Base-by-base conservation (phyloP, 2,329 filamentous ascomycete genomes). In the Diaporthe australafricana region DNA sequence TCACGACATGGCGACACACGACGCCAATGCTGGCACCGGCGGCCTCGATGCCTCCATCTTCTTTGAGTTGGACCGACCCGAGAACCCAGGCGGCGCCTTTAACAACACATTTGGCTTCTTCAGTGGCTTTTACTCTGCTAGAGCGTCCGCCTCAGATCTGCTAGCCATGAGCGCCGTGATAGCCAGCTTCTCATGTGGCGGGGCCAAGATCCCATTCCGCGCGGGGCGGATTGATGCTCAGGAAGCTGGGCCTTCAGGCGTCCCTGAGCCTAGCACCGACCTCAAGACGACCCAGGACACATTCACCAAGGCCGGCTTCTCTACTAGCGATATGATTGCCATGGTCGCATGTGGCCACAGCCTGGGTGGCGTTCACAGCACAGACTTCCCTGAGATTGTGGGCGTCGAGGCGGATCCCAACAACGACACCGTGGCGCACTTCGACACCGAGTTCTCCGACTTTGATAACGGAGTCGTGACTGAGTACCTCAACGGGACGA, bases 401-500 rank as follows among this genome's bases (percentile, higher is more conserved):
- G 60, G 60, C 7, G 60, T 63, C 50, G 80, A 82, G 4, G 76
- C 60, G 20, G 42, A 81, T 17, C 81, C 80, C 5, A 78, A 78
- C 17, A 76, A 77, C 42, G 76, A 81, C 69, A 80, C 85, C 57
- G 82, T 80, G 20, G 77, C 62, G 30, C 60, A 63, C 30, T 79
- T 63, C 48, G 81, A 82, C 20, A 78, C 79, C 1, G 75, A 77
- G 1, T 75, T 75, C 17, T 70, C 74, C 27, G 71, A 75, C 3
- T 86, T 87, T 57, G 85, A 87, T 68, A 84, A 84, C 47, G 79
- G 76, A 0, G 79, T 87, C 56, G 84, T 83, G 5, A 80, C 80
- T 0, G 83, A 86, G 70, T 87, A 84, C 60, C 63, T 87, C 11
- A 78, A 78, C 22, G 82, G 81, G 5, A 81, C 79, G 0, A 83